Percentiles rank a stretch among this genome's conserved stretches.
Evolutionary conservation across 2,329 filamentous ascomycete species (phyloP).

Genomic region (Nothopassalora personata): DNA sequence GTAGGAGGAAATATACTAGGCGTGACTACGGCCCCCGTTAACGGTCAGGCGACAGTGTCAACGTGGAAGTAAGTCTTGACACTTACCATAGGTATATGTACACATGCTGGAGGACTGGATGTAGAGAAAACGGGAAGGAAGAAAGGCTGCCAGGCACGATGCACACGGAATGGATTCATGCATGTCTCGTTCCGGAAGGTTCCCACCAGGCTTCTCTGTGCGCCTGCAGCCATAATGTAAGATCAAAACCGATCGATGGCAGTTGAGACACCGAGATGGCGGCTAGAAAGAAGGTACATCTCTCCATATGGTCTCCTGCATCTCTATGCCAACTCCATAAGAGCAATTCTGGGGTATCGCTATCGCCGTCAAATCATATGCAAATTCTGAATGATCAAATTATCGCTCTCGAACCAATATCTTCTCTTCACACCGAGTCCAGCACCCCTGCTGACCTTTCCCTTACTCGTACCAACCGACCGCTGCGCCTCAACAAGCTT

Average conservation of each 20-base stretch:
- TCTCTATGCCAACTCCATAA: not conserved
- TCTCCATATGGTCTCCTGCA: not conserved
- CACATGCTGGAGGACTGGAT: too few relatives aligned
- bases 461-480: constrained; percentile 8
- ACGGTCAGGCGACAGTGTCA: too few relatives aligned
- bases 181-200: too few relatives aligned
- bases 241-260: not conserved
- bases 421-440: constrained; percentile 70
- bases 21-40: too few relatives aligned
- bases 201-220: too few relatives aligned
- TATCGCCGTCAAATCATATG: not conserved
- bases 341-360: not conserved
- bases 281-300: not conserved
- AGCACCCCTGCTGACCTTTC: constrained; percentile 27
- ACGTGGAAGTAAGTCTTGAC: too few relatives aligned
- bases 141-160: too few relatives aligned
- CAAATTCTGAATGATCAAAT: constrained; percentile 53
- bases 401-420: constrained; percentile 74
- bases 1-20: too few relatives aligned
- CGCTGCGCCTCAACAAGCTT: constrained; percentile 12
- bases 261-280: not conserved
- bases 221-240: too few relatives aligned
- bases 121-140: too few relatives aligned
- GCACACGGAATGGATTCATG: too few relatives aligned
- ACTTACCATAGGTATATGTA: too few relatives aligned